Base-by-base conservation (phyloP, 208 protist genomes). In the Trypanosoma vivax region DNA sequence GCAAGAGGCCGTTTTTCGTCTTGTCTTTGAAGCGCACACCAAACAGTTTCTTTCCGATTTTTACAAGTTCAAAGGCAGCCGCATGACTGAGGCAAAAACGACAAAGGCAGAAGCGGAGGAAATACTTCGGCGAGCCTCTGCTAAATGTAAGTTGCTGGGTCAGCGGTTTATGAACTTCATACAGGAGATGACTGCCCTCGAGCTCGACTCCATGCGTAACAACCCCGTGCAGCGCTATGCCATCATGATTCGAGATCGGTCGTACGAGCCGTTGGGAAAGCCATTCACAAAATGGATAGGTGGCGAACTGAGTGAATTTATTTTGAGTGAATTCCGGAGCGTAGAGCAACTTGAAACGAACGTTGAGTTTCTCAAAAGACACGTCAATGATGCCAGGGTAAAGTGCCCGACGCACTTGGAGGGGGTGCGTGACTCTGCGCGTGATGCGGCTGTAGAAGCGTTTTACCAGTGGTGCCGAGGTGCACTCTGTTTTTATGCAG, bases 151-250 rank as follows among this genome's bases (percentile, higher is more conserved):
- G 51, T 70, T 90, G 23, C 68, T 90, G 1, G 86, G 86, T 9
- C 66, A 70, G 40, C 82, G 76, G 47, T 93, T 93, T 50, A 89
- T 90, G 86, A 88, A 90, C 41, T 93, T 93, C 61, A 72, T 90
- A 11, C 79, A 93, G 64, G 82, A 93, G 50, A 93, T 90, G 86
- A 93, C 79, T 13, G 80, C 82, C 5, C 60, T 87, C 23, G 86
- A 93, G 63, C 67, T 93, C 30, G 86, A 93, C 47, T 83, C 75
- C 5, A 78, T 93, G 33, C 79, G 86, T 5, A 86, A 90, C 58
- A 93, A 90, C 50, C 86, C 82, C n/a, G 68, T 86, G 13, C 86
- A 93, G 57, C 79, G 82, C 18, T 85, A 93, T 50, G 68, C 62
- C 13, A 69, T 93, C 4, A 77, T 93, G 70, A 56, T 90, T 33